phyloP scores from a whole-genome alignment of 176 grass and related monocot genomes.

The Hyparrhenia diplandra region DNA sequence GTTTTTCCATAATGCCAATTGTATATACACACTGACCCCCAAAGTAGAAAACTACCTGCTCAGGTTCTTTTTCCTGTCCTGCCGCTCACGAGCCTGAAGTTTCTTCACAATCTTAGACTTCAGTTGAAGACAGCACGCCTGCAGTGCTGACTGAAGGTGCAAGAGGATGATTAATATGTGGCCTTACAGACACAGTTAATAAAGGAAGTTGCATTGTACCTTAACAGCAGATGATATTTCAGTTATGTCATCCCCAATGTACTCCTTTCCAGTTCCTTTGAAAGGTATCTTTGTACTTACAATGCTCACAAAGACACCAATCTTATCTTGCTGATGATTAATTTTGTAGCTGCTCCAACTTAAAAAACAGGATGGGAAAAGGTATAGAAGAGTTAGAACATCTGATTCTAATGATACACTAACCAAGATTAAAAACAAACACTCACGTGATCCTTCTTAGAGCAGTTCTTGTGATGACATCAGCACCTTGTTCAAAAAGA shows the following conservation, averaged over 20 bases:
- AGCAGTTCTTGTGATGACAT: conserved; percentile 98
- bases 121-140: conserved; percentile 92
- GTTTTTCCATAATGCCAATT: not conserved
- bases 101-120: conserved; percentile 97
- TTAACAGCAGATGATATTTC: conserved; percentile 84
- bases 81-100: conserved; percentile 82
- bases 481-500: conserved; percentile 96
- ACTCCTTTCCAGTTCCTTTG: conserved; percentile 97
- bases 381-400: not conserved
- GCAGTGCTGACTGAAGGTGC: conserved; percentile 63
- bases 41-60: conserved; percentile 51
- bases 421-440: not conserved
- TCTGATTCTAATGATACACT: not conserved
- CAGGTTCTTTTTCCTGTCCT: conserved; percentile 89
- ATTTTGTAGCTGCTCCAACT: conserved; percentile 97
- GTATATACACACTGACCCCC: not conserved
- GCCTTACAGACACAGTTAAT: conserved; percentile 14
- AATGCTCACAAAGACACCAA: conserved; percentile 96
- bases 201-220: conserved; percentile 37
- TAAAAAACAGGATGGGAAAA: conserved; percentile 34
- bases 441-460: conserved; percentile 79
- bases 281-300: conserved; percentile 99
- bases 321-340: conserved; percentile 92
- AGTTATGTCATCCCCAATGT: conserved; percentile 96
- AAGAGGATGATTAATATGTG: conserved; percentile 14